phyloP scores from a whole-genome alignment of 495 filamentous ascomycete species.

The Penicillium silybi region DNA sequence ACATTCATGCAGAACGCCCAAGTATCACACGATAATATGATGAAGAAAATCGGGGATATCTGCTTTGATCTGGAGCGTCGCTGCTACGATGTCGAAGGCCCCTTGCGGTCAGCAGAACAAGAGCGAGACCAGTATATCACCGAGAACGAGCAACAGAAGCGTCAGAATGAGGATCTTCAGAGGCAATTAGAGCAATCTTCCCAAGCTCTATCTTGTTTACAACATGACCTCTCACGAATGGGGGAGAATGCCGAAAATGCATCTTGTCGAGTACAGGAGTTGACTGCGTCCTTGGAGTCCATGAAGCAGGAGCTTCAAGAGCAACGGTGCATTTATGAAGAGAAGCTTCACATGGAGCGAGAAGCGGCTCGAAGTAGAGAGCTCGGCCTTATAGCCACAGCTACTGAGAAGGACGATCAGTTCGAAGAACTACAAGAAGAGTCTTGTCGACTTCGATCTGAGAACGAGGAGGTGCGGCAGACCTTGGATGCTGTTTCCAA shows the following conservation, averaged over 20 bases:
- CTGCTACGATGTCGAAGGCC: slow-evolving; percentile 47
- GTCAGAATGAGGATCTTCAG: slow-evolving; percentile 26
- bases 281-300: slow-evolving; percentile 24
- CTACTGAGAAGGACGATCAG: slow-evolving; percentile 44
- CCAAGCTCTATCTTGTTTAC: slow-evolving; percentile 18
- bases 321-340: slow-evolving; percentile 18
- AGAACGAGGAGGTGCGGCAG: slow-evolving; percentile 16
- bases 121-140: slow-evolving; percentile 35
- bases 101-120: slow-evolving; percentile 41
- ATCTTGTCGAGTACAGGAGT: slow-evolving; percentile 20
- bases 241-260: slow-evolving; percentile 26
- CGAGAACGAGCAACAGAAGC: slow-evolving; percentile 25
- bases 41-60: slow-evolving; percentile 46
- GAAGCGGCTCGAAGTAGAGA: slow-evolving; percentile 37
- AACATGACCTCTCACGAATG: slow-evolving; percentile 28
- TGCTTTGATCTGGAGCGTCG: slow-evolving; percentile 55
- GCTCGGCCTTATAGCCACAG: slow-evolving; percentile 40
- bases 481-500: slow-evolving; percentile 14
- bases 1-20: slow-evolving; percentile 32
- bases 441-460: slow-evolving; percentile 14
- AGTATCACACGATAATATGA: slow-evolving; percentile 35
- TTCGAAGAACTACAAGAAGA: slow-evolving; percentile 36
- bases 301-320: slow-evolving; percentile 28
- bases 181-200: slow-evolving; percentile 21
- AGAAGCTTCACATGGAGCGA: slow-evolving; percentile 18